A percentile compares a stretch with the other conserved stretches of the same genome.
These are phyloP conservation scores for Cercospora sojina DNA, from an alignment of 2,329 filamentous ascomycete genomes.

Conservation along the genomic window DNA sequence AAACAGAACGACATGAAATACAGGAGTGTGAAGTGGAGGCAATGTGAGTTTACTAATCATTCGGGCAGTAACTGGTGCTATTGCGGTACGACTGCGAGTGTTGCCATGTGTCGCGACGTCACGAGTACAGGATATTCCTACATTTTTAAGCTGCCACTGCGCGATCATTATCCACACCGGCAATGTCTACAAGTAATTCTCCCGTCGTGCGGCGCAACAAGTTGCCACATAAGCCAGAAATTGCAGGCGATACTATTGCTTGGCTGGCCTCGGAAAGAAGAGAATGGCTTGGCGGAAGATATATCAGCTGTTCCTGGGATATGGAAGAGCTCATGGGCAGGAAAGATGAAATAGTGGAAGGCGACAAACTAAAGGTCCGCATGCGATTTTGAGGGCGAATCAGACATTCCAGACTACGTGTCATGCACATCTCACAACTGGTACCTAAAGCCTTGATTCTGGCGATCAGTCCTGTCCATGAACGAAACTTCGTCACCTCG, in stretches of 20 bases:
- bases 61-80: background rate
- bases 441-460: constrained; percentile 34
- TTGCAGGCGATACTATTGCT: constrained; percentile 38
- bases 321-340: constrained; percentile 41
- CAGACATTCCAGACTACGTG: background rate
- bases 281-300: constrained; percentile 38
- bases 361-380: constrained; percentile 39
- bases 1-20: background rate
- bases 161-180: background rate
- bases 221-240: constrained; percentile 34
- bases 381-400: background rate
- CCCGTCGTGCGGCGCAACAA: constrained; percentile 14
- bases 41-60: background rate
- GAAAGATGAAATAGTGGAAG: constrained; percentile 38
- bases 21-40: background rate
- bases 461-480: constrained; percentile 34
- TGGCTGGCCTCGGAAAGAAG: constrained; percentile 38
- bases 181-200: background rate
- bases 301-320: constrained; percentile 36
- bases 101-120: background rate
- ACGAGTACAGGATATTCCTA: background rate
- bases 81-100: background rate
- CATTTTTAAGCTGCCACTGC: background rate
- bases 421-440: constrained; percentile 8
- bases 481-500: constrained; percentile 28